These are phyloP conservation scores for Tylopilus vinaceipallidus DNA, from an alignment of 768 basidiomycete genomes.

Conservation along the genomic window DNA sequence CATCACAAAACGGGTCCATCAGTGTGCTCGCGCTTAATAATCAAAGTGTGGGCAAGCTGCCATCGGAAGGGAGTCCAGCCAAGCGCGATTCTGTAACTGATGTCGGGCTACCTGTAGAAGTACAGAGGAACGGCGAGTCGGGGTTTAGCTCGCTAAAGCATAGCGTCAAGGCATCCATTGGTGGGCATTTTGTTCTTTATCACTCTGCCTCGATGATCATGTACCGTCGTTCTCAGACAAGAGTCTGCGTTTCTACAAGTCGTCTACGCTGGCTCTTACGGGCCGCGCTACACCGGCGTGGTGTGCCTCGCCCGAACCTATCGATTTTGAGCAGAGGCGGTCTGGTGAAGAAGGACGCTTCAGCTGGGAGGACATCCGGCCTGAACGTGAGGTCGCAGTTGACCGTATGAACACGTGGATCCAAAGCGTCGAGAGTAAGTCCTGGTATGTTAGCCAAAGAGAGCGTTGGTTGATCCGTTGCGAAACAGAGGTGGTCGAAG, in stretches of 20 bases:
- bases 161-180: conserved; percentile 71
- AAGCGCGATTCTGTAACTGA: conserved; percentile 18
- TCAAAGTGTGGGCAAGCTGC: conserved; percentile 9
- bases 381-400: conserved; percentile 31
- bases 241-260: conserved; percentile 65
- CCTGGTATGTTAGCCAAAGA: background rate
- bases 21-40: conserved; percentile 12
- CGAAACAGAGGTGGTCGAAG: conserved; percentile 71
- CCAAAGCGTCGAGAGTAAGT: conserved; percentile 79
- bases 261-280: conserved; percentile 47
- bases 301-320: conserved; percentile 30
- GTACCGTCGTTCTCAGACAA: conserved; percentile 46
- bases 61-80: conserved; percentile 4
- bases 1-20: conserved; percentile 25
- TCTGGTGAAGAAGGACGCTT: conserved; percentile 34
- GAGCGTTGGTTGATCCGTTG: background rate
- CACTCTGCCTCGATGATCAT: background rate
- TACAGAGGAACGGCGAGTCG: conserved; percentile 32
- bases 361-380: conserved; percentile 35
- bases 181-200: conserved; percentile 37
- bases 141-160: conserved; percentile 58
- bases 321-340: conserved; percentile 33
- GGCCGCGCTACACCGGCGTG: conserved; percentile 30
- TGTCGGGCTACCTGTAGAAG: conserved; percentile 26
- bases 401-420: conserved; percentile 84